Conservation (phyloP, 306 rosid species). For the Urtica urens region DNA sequence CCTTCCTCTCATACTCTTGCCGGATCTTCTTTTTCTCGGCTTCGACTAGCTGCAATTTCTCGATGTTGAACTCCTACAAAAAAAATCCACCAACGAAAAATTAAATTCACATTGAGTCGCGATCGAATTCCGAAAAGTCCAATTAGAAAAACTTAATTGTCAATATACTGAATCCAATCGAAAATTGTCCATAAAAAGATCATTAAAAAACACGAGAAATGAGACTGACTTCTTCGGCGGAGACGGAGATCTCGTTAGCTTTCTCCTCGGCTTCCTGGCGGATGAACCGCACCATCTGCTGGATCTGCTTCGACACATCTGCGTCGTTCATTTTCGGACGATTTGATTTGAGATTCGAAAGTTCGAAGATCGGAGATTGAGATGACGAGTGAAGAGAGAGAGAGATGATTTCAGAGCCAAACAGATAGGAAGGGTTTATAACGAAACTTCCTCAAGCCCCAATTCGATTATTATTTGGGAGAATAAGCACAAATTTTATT, state of each 20-base stretch:
- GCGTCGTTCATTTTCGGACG: constrained; percentile 65
- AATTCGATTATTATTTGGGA: too few relatives aligned
- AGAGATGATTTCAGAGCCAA: constrained; percentile 1
- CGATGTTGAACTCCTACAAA: constrained; percentile 89
- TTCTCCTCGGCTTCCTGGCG: constrained; percentile 96
- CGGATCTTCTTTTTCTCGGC: constrained; percentile 95
- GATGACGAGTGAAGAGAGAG: background rate
- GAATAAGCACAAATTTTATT: too few relatives aligned
- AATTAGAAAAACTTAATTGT: background rate
- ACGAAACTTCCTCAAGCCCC: constrained; percentile 1
- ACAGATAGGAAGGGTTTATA: background rate
- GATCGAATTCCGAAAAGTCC: background rate
- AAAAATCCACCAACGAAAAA: background rate
- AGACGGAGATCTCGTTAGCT: constrained; percentile 93
- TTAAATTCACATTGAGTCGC: background rate
- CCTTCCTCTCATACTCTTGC: constrained; percentile 86
- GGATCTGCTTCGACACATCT: constrained; percentile 96
- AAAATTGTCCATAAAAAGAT: background rate
- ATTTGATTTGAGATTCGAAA: constrained; percentile 19
- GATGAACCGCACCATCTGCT: constrained; percentile 94
- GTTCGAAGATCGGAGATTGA: constrained; percentile 18
- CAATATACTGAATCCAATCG: background rate
- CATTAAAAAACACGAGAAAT: background rate
- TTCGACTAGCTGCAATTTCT: constrained; percentile 89
- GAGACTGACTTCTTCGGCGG: constrained; percentile 68